Evolutionary conservation across 495 filamentous ascomycete species (phyloP), one percentile per base, ranked within the genome.

Genomic region (Hypoxylon rickii): DNA sequence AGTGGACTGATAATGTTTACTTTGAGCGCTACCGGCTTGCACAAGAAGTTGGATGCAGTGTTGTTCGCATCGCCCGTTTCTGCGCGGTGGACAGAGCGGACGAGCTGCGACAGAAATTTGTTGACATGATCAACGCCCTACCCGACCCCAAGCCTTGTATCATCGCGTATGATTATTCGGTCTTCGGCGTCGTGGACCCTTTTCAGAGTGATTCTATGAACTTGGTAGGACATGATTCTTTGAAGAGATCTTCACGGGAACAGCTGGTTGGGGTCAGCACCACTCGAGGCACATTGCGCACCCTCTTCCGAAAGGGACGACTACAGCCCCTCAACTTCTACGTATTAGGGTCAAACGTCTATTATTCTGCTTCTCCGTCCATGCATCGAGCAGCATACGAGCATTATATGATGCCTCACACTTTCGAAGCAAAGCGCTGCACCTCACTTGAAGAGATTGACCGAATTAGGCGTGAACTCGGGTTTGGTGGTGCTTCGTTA

Each of bases 351-450:
- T 85, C 84, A 15, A 86, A 80, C 46, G 87, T 90, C 13, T 79
- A 83, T 20, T 90, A 90, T 70, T 90, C 85, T 66, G 73, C 90
- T 24, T 90, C 87, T 0, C 89, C 89, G 0, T 83, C 83, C 0
- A 94, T 92, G 88, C 87, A 92, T 64, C 86, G 81, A 51, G 88
- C 88, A 2, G 89, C 89, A 10, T 87, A 86, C 66, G 75, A 81
- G 39, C 82, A 83, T 33, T 87, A 83, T 42, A 87, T 86, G 18
- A 83, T 94, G 81, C 81, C 79, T 16, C 88, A 94, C 65, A 80
- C 79, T 20, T 92, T 86, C 65, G 79, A 82, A 37, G 85, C 84
- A 13, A 81, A 83, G 16, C 79, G 85, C 20, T 83, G 84, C 8
- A 74, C 81, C 1, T 83, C 85, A 0, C 75, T 91, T 2, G 82